Percentiles rank a stretch among this genome's conserved stretches.
Evolutionary conservation across 2,329 filamentous ascomycete genomes (phyloP).

Genomic region (Grosmannia huntii): DNA sequence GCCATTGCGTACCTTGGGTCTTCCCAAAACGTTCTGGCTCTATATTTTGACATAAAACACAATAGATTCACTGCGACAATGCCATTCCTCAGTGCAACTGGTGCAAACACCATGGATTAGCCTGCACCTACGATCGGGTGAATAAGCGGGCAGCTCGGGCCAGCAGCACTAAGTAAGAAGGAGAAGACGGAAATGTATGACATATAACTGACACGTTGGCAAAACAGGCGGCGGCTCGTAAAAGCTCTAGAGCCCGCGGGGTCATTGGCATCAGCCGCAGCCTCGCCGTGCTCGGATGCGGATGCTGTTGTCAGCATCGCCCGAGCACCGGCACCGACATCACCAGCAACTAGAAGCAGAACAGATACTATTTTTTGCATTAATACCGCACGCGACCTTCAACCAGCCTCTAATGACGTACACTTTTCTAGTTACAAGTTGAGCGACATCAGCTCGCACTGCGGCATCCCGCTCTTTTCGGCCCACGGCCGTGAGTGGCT

Average conservation of each 20-base stretch:
- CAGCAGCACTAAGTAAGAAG: not conserved
- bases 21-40: not conserved
- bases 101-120: constrained; percentile 8
- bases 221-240: not conserved
- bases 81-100: constrained; percentile 9
- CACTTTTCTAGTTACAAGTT: constrained; percentile 35
- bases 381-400: not conserved
- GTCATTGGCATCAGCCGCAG: not conserved
- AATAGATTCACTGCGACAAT: constrained; percentile 9
- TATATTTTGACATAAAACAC: not conserved
- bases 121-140: constrained; percentile 5
- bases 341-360: not conserved
- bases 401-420: constrained; percentile 20
- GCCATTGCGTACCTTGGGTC: not conserved
- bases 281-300: not conserved
- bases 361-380: not conserved
- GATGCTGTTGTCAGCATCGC: not conserved
- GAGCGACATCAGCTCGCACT: constrained; percentile 31
- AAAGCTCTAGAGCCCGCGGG: not conserved
- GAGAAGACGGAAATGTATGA: not conserved
- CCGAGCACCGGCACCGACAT: not conserved
- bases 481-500: constrained; percentile 35
- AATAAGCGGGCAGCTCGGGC: not conserved
- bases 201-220: not conserved
- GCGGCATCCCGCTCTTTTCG: constrained; percentile 36